Conservation (phyloP, 768 basidiomycete genomes). For the Boletus subcaerulescens region DNA sequence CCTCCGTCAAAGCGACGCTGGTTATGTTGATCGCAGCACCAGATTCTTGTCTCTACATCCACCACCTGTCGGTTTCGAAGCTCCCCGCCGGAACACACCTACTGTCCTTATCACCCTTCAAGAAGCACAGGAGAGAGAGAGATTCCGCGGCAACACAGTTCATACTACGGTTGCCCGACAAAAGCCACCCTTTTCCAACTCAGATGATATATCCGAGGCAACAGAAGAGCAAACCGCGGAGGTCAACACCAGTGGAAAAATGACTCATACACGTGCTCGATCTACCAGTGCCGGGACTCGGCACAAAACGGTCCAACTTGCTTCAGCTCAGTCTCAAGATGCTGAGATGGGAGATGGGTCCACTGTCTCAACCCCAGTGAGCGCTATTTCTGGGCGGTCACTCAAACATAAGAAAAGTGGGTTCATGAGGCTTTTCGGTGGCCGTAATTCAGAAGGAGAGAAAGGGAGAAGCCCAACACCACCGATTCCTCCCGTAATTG, state of each 20-base stretch:
- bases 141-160: conserved; percentile 51
- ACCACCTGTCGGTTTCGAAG: conserved; percentile 29
- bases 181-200: conserved; percentile 32
- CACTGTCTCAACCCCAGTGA: conserved; percentile 9
- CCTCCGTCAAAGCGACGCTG: conserved; percentile 26
- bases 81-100: conserved; percentile 53
- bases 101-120: conserved; percentile 73
- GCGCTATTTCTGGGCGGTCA: conserved; percentile 36
- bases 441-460: conserved; percentile 33
- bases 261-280: conserved; percentile 44
- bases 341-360: conserved; percentile 45
- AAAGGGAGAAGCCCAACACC: conserved; percentile 44
- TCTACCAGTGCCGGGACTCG: conserved; percentile 62
- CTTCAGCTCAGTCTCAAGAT: conserved; percentile 37
- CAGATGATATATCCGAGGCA: conserved; percentile 27
- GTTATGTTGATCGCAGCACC: conserved; percentile 29
- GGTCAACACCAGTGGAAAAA: conserved; percentile 21
- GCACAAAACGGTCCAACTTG: conserved; percentile 38
- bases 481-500: conserved; percentile 53
- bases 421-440: conserved; percentile 75
- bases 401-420: conserved; percentile 80
- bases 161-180: conserved; percentile 28
- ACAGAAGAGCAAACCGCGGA: conserved; percentile 21
- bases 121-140: conserved; percentile 69
- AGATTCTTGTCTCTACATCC: conserved; percentile 35